A percentile compares a stretch with the other conserved stretches of the same genome.
phyloP scores from a whole-genome alignment of 768 basidiomycete genomes.

The Trametes sanguinea region DNA sequence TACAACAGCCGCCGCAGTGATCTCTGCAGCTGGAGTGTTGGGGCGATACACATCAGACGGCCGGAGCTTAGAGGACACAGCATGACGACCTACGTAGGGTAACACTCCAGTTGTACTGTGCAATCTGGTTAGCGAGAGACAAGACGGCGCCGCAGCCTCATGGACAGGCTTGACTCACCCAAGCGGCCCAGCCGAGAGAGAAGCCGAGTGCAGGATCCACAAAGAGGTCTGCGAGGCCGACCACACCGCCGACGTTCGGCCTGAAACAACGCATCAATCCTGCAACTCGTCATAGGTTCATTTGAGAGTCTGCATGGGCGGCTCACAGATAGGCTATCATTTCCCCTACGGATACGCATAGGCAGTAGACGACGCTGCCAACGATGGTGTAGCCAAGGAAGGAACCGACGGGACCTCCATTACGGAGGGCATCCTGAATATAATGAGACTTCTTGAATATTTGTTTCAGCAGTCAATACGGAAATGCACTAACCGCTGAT shows the following conservation, averaged over 20 bases:
- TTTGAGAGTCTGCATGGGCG: not conserved
- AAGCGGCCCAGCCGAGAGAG: constrained; percentile 50
- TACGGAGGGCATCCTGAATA: constrained; percentile 38
- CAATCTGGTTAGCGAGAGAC: constrained; percentile 31
- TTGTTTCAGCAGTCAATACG: no score
- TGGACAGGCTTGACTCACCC: constrained; percentile 28
- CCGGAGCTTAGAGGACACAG: no score
- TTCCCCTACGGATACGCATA: constrained; percentile 42
- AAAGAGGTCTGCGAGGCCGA: constrained; percentile 50
- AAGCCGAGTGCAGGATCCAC: constrained; percentile 52
- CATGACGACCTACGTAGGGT: constrained; percentile 28
- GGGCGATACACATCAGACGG: not conserved
- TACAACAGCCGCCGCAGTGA: constrained; percentile 53
- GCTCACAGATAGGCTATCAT: constrained; percentile 34
- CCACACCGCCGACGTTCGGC: constrained; percentile 34
- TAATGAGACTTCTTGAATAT: not conserved
- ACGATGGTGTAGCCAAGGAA: constrained; percentile 50
- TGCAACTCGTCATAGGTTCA: not conserved
- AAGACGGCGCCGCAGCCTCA: no score
- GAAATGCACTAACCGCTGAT: constrained; percentile 21
- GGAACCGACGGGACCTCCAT: constrained; percentile 55
- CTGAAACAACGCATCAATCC: constrained; percentile 1
- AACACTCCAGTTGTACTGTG: constrained; percentile 32
- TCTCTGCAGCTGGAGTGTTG: constrained; percentile 42
- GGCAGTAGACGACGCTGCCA: constrained; percentile 39